Evolutionary conservation across 2,329 filamentous ascomycete species (phyloP), one percentile per base, ranked within the genome.

Genomic region (Purpureocillium takamizusanense): DNA sequence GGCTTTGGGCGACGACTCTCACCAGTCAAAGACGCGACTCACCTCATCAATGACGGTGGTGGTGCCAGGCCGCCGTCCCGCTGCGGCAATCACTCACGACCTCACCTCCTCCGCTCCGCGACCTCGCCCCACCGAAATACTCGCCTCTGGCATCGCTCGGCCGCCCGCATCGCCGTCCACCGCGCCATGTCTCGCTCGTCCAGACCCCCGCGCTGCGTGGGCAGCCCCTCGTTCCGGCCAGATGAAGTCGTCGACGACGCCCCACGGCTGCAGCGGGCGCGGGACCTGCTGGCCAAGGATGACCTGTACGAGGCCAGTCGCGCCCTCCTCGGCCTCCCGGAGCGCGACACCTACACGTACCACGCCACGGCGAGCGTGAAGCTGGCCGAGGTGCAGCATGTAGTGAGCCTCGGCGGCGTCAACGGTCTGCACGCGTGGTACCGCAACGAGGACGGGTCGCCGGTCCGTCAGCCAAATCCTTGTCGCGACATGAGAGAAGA

Each of bases 371-470:
- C 63, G 31, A 68, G 66, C 45, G 67, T 74, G 36, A 67, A 60
- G 34, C 60, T 75, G 25, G 56, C 57, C 25, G 59, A 74, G 47
- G 70, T 66, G 3, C 70, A 75, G 51, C 60, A 59, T n/a, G 53
- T 63, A 25, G 57, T 74, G 31, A 51, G 50, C 3, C 51, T 69
- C 12, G 70, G 69, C 31, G 54, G 51, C 35, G 59, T 50, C 36
- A 71, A 72, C 39, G 64, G 63, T 12, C 49, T 74, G 39, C 70
- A 73, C 40, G 52, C 54, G 13, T 74, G 71, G 70, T 74, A 75
- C 50, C 60, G 58, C 30, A 49, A 51, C 33, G 55, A 56, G 5
- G 59, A 65, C 40, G 50, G 52, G 35, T 51, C 56, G 36, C 41
- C 53, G 27, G 59, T 63, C 51, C 46, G 59, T 44, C 35, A 30